phyloP scores from a whole-genome alignment of 495 filamentous ascomycete species.

The Aspergillus coremiiformis region DNA sequence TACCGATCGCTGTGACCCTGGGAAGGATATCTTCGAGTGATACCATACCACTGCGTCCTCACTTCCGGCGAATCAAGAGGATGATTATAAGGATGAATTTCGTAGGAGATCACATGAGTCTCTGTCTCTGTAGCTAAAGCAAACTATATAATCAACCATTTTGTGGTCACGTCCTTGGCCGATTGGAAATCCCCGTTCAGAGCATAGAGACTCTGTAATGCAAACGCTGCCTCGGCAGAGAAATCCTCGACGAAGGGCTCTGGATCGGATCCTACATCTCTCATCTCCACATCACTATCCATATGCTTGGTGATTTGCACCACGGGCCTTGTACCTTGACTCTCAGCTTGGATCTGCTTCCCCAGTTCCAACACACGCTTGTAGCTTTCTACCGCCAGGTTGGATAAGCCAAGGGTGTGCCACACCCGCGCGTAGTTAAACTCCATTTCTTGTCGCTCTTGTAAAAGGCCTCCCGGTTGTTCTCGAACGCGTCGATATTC shows the following conservation, averaged over 20 bases:
- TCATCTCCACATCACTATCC: conserved; percentile 22
- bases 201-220: conserved; percentile 58
- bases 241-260: conserved; percentile 48
- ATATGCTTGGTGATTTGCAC: conserved; percentile 7
- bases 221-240: conserved; percentile 64
- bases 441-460: conserved; percentile 71
- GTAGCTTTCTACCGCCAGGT: conserved; percentile 74
- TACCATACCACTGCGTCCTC: not conserved
- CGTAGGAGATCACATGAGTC: not conserved
- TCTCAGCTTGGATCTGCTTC: conserved; percentile 29
- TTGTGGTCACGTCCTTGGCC: conserved; percentile 49
- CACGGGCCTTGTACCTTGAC: conserved; percentile 12
- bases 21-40: not conserved
- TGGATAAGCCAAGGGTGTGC: conserved; percentile 69
- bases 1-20: too few species aligned
- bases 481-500: conserved; percentile 60
- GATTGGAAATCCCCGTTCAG: conserved; percentile 48
- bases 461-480: conserved; percentile 27
- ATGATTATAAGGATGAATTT: not conserved
- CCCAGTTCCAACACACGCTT: conserved; percentile 46
- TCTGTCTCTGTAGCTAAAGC: too few species aligned
- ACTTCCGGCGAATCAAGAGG: not conserved
- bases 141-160: conserved; percentile 44
- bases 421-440: conserved; percentile 81
- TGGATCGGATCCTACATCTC: conserved; percentile 10